Evolutionary conservation across 164 flowering plant genomes (phyloP), one percentile per base, ranked within the genome.

Genomic region (Umbellularia californica): DNA sequence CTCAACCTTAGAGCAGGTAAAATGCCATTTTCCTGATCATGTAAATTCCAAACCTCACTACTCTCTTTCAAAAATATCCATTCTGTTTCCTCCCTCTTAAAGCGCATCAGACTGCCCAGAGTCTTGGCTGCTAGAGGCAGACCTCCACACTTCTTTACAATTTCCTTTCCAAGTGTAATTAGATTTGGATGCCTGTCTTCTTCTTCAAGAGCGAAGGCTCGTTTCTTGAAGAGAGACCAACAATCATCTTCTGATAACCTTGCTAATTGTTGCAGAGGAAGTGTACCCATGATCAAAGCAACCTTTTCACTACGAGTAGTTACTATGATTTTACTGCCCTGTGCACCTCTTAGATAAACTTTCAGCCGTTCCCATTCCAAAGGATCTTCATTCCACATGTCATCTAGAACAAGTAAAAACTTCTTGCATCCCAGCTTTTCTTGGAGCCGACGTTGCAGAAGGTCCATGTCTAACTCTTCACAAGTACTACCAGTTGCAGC

Each of bases 131-230:
- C 76, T 5, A 79, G 52, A 12, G 81, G 81, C 1, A 79, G 19
- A 50, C 81, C 81, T 9, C 69, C 60, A 23, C 81, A 79, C 35
- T 75, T 79, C n/a, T 52, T 52, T 0, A 72, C 80, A 51, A 77
- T 72, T 47, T 77, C 71, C 28, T 69, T 64, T 6, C 76, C 78
- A 72, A 0, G 25, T 0, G 14, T 2, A 1, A 22, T 60, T 65
- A 80, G 35, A 13, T 71, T 65, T 27, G 67, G 72, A 69, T 41
- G 3, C 50, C 0, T 30, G 33, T 41, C 68, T 41, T 75, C n/a
- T 24, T 30, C 50, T 25, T 9, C 64, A 13, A 20, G 4, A 13
- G 25, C 15, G 3, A 76, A 73, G 2, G 79, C 82, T 27, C 68
- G 50, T 13, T 69, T n/a, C 35, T 50, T 52, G 47, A 81, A 72